Percentiles rank a stretch among this genome's conserved stretches.
phyloP scores from a whole-genome alignment of 768 basidiomycete species.

The Lactarius indigo region DNA sequence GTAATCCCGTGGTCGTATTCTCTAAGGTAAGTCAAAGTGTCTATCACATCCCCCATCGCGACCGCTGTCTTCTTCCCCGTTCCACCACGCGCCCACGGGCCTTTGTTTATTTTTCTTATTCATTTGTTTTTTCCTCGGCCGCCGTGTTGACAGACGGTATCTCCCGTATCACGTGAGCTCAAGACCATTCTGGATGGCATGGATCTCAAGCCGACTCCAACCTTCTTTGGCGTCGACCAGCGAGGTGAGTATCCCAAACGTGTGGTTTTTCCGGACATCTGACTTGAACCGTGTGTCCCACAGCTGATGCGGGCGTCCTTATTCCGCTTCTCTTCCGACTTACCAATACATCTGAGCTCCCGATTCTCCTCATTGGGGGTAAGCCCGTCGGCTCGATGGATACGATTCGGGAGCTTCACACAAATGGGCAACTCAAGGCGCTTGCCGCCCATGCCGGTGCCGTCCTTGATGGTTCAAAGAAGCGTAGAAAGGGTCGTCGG shows the following conservation, averaged over 20 bases:
- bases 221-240: constrained; percentile 68
- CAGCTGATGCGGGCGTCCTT: constrained; percentile 63
- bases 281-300: background rate
- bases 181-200: constrained; percentile 54
- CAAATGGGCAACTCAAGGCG: constrained; percentile 49
- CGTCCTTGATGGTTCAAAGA: constrained; percentile 50
- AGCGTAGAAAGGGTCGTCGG: constrained; percentile 34
- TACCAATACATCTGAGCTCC: constrained; percentile 51
- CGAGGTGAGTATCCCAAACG: constrained; percentile 38
- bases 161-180: constrained; percentile 61
- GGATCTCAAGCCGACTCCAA: constrained; percentile 58
- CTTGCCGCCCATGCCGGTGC: constrained; percentile 56
- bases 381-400: constrained; percentile 49
- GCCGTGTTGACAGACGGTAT: constrained; percentile 49
- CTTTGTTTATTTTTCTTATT: background rate
- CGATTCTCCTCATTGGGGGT: constrained; percentile 69
- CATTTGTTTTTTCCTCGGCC: background rate
- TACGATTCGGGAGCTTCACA: constrained; percentile 48
- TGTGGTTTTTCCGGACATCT: background rate
- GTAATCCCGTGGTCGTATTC: constrained; percentile 73
- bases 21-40: constrained; percentile 56
- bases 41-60: constrained; percentile 8
- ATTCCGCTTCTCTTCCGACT: constrained; percentile 59
- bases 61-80: constrained; percentile 7
- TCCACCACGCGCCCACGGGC: background rate